Evolutionary conservation across 257 asterid genomes (phyloP), one percentile per base, ranked within the genome.

Genomic region (Nicotiana otophora): DNA sequence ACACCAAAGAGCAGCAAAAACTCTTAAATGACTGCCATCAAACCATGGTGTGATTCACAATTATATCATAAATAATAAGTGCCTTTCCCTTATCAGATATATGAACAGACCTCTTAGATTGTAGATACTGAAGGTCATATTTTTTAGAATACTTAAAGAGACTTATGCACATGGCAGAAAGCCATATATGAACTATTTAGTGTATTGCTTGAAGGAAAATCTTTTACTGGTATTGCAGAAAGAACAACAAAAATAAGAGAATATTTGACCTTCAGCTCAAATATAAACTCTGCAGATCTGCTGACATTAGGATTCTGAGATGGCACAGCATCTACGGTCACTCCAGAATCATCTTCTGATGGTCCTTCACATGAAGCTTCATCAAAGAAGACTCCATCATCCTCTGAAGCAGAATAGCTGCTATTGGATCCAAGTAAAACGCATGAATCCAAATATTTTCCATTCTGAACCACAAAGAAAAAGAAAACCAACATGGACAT

Each of bases 371-470:
- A 23, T 12, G 81, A 90, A 86, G 84, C 92, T 74, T 80, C 92
- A 87, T 88, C 97, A 88, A 96, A 57, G 81, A 84, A 77, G 34
- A 96, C 99, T 66, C 85, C 87, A 84, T 96, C 98, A 65, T 86
- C 90, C 87, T 91, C 92, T 65, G 85, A 85, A 85, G 92, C 98
- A 53, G 95, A 94, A 87, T 96, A 96, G 86, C 97, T 88, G 88
- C 99, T 94, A 84, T 94, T 93, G 80, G 96, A 90, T 89, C 98
- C 98, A 84, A 96, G 87, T 31, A 82, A 88, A 84, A 96, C 84
- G 86, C 97, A 93, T n/a, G 99, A 94, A 89, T 96, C 99, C 76
- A 96, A 83, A 88, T 84, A 90, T 20, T 72, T 53, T 65, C 98
- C 99, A 72, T 85, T 90, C 99, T 96, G 94, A 81, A 89, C 77